A percentile compares a stretch with the other conserved stretches of the same genome.
These are phyloP conservation scores for Arthroderma sp. DNA, from an alignment of 2,329 filamentous ascomycete genomes.

Conservation along the genomic window DNA sequence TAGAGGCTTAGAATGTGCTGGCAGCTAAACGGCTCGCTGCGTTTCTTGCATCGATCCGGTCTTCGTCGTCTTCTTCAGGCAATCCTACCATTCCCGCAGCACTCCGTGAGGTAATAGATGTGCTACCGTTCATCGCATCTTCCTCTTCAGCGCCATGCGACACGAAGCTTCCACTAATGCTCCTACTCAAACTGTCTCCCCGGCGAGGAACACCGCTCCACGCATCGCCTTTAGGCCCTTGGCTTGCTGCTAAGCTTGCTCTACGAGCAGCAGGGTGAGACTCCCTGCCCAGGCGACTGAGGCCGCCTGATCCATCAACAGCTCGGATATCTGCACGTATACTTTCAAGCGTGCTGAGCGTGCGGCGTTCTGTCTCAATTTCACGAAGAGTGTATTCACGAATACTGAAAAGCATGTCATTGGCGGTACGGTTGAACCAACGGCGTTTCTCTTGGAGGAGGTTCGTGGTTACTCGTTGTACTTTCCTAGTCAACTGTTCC, in stretches of 20 bases:
- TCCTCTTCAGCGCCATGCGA: constrained; percentile 51
- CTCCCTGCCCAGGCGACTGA: constrained; percentile 81
- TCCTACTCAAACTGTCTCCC: constrained; percentile 64
- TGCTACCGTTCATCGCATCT: constrained; percentile 39
- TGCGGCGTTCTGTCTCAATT: constrained; percentile 88
- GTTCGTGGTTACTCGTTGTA: constrained; percentile 76
- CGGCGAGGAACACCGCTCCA: constrained; percentile 90
- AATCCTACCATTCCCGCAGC: constrained; percentile 18
- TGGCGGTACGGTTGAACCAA: constrained; percentile 78
- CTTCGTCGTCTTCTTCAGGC: constrained; percentile 56
- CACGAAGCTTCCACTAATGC: constrained; percentile 59
- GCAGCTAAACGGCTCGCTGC: constrained; percentile 86
- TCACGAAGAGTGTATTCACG: constrained; percentile 88
- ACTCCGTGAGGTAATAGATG: constrained; percentile 26
- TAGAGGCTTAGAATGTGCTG: constrained; percentile 62
- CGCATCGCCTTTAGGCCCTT: constrained; percentile 93
- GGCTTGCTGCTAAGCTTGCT: constrained; percentile 66
- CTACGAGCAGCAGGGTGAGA: constrained; percentile 64
- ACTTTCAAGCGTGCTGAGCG: constrained; percentile 81
- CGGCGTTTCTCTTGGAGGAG: constrained; percentile 75
- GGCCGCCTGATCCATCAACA: constrained; percentile 80
- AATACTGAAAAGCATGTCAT: constrained; percentile 71
- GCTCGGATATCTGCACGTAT: constrained; percentile 85
- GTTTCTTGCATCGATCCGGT: constrained; percentile 88
- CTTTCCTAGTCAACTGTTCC: constrained; percentile 69